These are phyloP conservation scores for Penicillium samsonianum DNA, from an alignment of 495 filamentous ascomycete species.

Conservation along the genomic window DNA sequence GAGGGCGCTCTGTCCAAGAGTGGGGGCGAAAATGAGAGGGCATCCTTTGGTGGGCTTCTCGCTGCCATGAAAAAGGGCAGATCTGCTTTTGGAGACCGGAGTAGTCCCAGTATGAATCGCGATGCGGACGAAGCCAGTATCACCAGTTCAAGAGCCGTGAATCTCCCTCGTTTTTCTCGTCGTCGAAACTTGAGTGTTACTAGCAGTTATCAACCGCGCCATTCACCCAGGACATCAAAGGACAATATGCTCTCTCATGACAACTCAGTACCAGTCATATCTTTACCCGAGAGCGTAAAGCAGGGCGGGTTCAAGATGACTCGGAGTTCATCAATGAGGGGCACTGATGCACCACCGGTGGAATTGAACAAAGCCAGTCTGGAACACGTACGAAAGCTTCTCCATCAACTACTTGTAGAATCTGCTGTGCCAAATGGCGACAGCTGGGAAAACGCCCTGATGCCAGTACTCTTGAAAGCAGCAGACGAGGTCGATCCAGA, in stretches of 20 bases:
- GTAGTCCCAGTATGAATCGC: constrained; percentile 61
- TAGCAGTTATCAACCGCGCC: constrained; percentile 66
- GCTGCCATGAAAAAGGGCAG: constrained; percentile 72
- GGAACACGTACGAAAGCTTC: constrained; percentile 80
- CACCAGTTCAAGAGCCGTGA: constrained; percentile 58
- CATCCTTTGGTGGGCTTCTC: constrained; percentile 55
- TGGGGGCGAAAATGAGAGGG: constrained; percentile 55
- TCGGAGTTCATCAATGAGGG: constrained; percentile 83
- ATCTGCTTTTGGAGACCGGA: constrained; percentile 71
- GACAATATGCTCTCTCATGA: constrained; percentile 44
- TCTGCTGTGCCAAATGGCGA: constrained; percentile 65
- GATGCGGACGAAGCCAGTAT: constrained; percentile 61
- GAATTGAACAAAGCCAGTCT: constrained; percentile 86
- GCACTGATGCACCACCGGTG: constrained; percentile 67
- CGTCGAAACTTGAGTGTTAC: constrained; percentile 76
- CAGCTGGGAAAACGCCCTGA: constrained; percentile 87
- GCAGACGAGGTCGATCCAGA: constrained; percentile 95
- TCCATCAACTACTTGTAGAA: constrained; percentile 81
- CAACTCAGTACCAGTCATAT: constrained; percentile 15
- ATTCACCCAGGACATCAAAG: constrained; percentile 62
- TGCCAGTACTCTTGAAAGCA: constrained; percentile 88
- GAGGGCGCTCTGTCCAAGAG: constrained; percentile 50
- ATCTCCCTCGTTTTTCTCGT: constrained; percentile 55
- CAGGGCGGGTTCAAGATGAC: constrained; percentile 61
- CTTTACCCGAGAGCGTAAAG: constrained; percentile 22